phyloP scores from a whole-genome alignment of 345 rosid genomes.

The Physaria fendleri region DNA sequence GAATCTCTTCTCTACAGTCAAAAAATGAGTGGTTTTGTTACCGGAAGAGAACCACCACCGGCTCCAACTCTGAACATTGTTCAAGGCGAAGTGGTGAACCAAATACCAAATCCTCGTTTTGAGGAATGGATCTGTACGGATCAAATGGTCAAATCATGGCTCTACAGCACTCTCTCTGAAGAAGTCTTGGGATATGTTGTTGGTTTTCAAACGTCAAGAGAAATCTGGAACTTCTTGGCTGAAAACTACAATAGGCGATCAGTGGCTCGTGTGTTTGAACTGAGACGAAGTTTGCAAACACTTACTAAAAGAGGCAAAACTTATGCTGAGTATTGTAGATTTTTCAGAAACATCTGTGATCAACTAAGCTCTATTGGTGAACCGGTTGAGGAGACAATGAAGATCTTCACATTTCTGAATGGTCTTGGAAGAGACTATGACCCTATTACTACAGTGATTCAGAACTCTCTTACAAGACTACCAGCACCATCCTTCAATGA shows the following conservation, averaged over 20 bases:
- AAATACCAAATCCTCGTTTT: background rate
- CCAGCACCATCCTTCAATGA: background rate
- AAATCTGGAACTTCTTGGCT: background rate
- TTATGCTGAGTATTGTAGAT: too few species aligned
- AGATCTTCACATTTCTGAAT: background rate
- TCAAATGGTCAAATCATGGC: background rate
- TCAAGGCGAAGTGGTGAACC: rapidly evolving
- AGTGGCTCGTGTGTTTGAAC: background rate
- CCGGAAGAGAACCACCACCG: background rate
- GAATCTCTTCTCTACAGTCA: background rate
- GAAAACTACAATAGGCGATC: background rate
- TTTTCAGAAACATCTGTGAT: too few species aligned
- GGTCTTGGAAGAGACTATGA: background rate
- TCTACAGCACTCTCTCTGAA: background rate
- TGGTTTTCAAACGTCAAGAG: rapidly evolving
- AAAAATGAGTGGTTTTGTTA: background rate
- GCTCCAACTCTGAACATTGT: rapidly evolving
- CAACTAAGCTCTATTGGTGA: background rate
- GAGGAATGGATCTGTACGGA: background rate
- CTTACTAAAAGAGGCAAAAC: background rate
- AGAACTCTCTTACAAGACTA: background rate
- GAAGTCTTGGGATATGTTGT: background rate
- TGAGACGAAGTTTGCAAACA: background rate
- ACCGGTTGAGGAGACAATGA: background rate
- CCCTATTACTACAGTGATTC: background rate